Evolutionary conservation across 768 basidiomycete genomes (phyloP), one percentile per base, ranked within the genome.

Genomic region (Hericium erinaceus): DNA sequence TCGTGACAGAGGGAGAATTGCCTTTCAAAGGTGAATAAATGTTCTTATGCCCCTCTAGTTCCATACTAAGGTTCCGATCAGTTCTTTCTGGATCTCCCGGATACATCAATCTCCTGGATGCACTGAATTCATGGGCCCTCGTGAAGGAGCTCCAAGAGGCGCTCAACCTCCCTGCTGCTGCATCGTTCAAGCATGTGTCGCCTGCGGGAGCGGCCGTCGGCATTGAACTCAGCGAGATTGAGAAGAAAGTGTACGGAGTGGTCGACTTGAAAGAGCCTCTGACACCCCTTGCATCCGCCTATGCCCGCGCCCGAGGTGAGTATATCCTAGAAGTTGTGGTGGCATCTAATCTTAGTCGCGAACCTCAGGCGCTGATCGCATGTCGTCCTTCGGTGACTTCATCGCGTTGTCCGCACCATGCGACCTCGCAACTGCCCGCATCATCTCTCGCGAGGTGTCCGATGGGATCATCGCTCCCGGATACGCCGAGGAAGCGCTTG

Each of bases 371-470:
- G 95, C 97, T 22, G 97, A 99, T 70, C 85, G 97, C 55, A 99
- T 99, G 97, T 98, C 95, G 1, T 98, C 95, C 2, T 99, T 98
- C 69, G 97, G 97, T 4, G 97, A 99, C 74, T 99, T 98, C 70
- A 95, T 99, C 65, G 97, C 94, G 0, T 79, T 99, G 11, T 97
- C 94, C 16, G 85, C 88, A 26, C 83, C 86, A 18, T 97, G 95
- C 73, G 97, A 99, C 68, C 76, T 94, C 39, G 87, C 92, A 1
- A 98, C 97, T 9, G 97, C 97, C 46, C 86, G 84, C 62, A 95
- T 99, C 69, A 97, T 99, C 68, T 95, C 93, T n/a, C 83, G 97
- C 16, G 97, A 99, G 69, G 97, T 99, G 10, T 98, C 97, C 0
- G 97, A 99, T 69, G 97, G 97, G 37, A 89, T 99, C 64, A 93